Evolutionary conservation across 2,329 filamentous ascomycete genomes (phyloP).

Genomic region (Rhytidhysteron rufulum): DNA sequence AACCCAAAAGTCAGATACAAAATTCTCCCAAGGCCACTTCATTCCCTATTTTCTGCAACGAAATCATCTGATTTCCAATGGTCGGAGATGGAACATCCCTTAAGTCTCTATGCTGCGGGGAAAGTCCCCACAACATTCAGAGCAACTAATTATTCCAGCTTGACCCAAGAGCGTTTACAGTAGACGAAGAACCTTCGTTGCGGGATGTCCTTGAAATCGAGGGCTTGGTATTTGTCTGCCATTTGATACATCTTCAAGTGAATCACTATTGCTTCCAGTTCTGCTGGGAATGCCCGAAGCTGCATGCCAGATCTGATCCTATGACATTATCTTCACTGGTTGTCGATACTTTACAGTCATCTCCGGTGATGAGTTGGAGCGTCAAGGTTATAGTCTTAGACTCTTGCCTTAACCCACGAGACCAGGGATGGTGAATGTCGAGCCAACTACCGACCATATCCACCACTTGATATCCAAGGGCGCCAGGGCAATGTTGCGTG

Average conservation of each 20-base stretch:
- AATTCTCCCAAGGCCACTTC: conserved; percentile 20
- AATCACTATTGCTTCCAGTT: conserved; percentile 3
- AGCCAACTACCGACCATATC: no score
- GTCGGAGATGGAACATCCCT: conserved; percentile 23
- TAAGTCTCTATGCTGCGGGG: conserved; percentile 26
- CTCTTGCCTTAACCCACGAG: no score
- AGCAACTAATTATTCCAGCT: conserved; percentile 22
- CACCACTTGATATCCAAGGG: no score
- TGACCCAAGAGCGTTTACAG: conserved; percentile 17
- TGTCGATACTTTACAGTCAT: no score
- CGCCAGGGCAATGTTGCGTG: no score
- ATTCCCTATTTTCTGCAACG: conserved; percentile 22
- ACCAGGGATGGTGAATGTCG: no score
- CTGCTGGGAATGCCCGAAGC: no score
- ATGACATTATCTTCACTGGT: no score
- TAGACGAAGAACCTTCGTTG: conserved; percentile 11
- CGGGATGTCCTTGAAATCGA: conserved; percentile 7
- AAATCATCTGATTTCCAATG: conserved; percentile 15
- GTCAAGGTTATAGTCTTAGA: no score
- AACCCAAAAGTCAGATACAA: conserved; percentile 21
- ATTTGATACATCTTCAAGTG: conserved; percentile 16
- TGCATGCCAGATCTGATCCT: no score
- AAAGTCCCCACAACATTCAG: conserved; percentile 22
- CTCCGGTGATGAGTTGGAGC: no score
- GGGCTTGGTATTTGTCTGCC: conserved; percentile 15